Evolutionary conservation across 164 flowering plant genomes (phyloP).

Genomic region (Echeveria elegans): DNA sequence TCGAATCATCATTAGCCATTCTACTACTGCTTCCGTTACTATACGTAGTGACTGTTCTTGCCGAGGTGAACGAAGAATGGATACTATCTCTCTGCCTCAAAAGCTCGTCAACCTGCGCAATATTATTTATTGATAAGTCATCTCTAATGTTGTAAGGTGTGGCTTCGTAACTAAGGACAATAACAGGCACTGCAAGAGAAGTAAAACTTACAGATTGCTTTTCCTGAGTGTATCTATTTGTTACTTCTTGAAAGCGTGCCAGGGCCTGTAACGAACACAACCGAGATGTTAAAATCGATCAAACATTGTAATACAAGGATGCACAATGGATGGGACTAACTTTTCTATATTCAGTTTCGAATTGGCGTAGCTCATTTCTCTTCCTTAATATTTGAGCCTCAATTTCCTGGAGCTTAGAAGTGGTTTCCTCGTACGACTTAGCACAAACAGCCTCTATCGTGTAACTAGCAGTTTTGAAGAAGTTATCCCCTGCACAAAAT

Average conservation of each 20-base stretch:
- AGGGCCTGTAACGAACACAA: conserved; percentile 49
- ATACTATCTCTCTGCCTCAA: conserved; percentile 77
- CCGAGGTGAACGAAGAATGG: conserved; percentile 67
- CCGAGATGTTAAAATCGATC: background rate
- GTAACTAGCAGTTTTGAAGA: conserved; percentile 85
- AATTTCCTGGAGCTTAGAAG: conserved; percentile 71
- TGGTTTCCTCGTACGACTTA: conserved; percentile 75
- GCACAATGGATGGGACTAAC: conserved; percentile 19
- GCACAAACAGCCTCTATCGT: conserved; percentile 95
- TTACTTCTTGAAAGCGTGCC: conserved; percentile 90
- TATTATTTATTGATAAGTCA: background rate
- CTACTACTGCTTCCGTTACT: conserved; percentile 53
- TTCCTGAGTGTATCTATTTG: conserved; percentile 79
- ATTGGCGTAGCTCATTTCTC: conserved; percentile 87
- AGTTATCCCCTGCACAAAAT: conserved; percentile 74
- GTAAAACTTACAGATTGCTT: conserved; percentile 70
- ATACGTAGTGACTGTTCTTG: conserved; percentile 22
- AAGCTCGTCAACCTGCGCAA: conserved; percentile 78
- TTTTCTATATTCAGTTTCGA: conserved; percentile 91
- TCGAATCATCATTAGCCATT: conserved; percentile 44
- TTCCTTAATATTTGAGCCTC: conserved; percentile 83
- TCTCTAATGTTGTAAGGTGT: background rate
- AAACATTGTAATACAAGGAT: background rate
- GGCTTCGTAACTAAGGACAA: too few species aligned
- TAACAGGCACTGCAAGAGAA: background rate